These are phyloP conservation scores for Nannizziopsis arthrosporioides DNA, from an alignment of 2,329 filamentous ascomycete species.

Conservation along the genomic window DNA sequence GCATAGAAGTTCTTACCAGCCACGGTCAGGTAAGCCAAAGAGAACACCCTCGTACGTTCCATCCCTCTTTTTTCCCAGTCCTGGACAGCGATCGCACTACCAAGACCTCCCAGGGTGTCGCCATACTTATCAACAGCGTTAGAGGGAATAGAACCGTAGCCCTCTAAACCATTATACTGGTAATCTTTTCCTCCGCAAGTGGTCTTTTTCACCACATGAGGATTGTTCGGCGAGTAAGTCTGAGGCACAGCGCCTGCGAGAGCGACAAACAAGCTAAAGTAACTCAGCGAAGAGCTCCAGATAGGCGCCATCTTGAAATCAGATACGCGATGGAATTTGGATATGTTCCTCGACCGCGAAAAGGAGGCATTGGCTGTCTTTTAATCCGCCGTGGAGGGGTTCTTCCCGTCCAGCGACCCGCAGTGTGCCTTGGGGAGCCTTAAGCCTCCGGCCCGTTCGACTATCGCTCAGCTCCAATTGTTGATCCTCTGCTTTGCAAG, in stretches of 20 bases:
- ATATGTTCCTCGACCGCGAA: background rate
- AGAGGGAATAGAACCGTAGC: conserved; percentile 50
- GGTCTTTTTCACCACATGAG: conserved; percentile 35
- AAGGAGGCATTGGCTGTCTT: conserved; percentile 1
- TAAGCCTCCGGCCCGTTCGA: background rate
- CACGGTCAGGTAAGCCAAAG: conserved; percentile 55
- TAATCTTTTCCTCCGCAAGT: conserved; percentile 52
- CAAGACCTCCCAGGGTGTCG: conserved; percentile 57
- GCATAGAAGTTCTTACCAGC: conserved; percentile 41
- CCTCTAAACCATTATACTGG: conserved; percentile 55
- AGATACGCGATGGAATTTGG: conserved; percentile 1
- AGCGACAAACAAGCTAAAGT: conserved; percentile 9
- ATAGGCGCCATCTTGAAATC: conserved; percentile 20
- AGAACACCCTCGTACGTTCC: conserved; percentile 50
- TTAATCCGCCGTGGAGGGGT: background rate
- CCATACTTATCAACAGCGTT: conserved; percentile 54
- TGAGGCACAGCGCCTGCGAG: conserved; percentile 13
- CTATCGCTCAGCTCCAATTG: background rate
- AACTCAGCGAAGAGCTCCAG: conserved; percentile 4
- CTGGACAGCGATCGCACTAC: conserved; percentile 54
- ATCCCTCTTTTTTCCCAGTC: conserved; percentile 45
- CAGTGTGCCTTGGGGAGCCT: background rate
- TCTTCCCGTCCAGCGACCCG: background rate
- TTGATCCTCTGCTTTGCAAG: background rate
- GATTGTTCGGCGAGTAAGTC: conserved; percentile 1